Evolutionary conservation across 257 asterid species (phyloP).

Genomic region (Gentiana dahurica): DNA sequence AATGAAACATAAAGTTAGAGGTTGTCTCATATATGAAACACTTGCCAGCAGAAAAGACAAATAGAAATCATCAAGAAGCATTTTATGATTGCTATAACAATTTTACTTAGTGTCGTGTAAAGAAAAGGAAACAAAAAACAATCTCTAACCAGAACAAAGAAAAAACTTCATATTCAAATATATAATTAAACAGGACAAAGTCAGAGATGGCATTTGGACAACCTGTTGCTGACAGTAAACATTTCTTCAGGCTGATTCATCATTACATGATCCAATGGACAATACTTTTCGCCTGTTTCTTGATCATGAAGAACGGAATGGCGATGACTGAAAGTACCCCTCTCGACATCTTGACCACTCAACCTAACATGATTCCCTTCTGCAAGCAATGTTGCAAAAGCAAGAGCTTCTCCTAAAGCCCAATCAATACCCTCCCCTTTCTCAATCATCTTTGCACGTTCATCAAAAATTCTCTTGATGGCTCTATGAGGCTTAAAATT

Average conservation of each 20-base stretch:
- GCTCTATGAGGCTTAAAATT: conserved; percentile 79
- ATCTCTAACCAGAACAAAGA: not conserved
- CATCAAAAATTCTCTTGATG: conserved; percentile 70
- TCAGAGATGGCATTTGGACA: conserved; percentile 10
- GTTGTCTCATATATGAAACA: not conserved
- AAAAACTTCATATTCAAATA: not conserved
- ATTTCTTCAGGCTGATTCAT: conserved; percentile 86
- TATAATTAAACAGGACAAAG: not conserved
- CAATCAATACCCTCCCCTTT: conserved; percentile 96
- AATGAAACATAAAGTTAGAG: conserved; percentile 4
- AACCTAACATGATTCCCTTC: conserved; percentile 98
- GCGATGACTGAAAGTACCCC: conserved; percentile 98
- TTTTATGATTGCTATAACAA: not conserved
- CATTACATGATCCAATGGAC: conserved; percentile 91
- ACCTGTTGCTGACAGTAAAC: conserved; percentile 99
- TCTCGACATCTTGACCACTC: conserved; percentile 99
- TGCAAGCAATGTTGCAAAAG: conserved; percentile 88
- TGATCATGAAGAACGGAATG: conserved; percentile 91
- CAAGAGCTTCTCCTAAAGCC: conserved; percentile 97
- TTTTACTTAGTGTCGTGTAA: no score
- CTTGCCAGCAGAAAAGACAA: not conserved
- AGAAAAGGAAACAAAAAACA: not conserved
- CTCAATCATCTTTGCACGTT: conserved; percentile 91
- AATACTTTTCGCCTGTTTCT: conserved; percentile 73
- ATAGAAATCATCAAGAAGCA: not conserved